A percentile compares a stretch with the other conserved stretches of the same genome.
phyloP scores from a whole-genome alignment of 2,329 filamentous ascomycete genomes.

The Ambrosiella xylebori region DNA sequence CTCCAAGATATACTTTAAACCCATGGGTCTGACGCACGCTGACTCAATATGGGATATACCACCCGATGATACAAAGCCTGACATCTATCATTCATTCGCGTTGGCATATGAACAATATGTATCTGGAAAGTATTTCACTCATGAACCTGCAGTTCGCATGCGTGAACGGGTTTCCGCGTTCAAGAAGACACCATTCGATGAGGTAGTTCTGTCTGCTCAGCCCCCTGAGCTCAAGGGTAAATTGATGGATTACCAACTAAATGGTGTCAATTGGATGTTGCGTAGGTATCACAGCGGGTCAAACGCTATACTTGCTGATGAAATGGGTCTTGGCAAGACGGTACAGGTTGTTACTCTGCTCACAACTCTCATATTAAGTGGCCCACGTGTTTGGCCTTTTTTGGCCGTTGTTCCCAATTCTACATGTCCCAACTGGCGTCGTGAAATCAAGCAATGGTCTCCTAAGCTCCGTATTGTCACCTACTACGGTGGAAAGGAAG shows the following conservation, averaged over 20 bases:
- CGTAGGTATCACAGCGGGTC: slow-evolving; percentile 70
- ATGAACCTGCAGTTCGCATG: slow-evolving; percentile 40
- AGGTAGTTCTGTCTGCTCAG: slow-evolving; percentile 48
- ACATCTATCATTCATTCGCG: slow-evolving; percentile 63
- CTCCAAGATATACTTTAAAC: slow-evolving; percentile 66
- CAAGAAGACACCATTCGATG: slow-evolving; percentile 43
- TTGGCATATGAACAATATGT: slow-evolving; percentile 77
- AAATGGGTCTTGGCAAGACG: slow-evolving; percentile 97
- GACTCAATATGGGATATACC: slow-evolving; percentile 81
- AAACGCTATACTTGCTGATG: slow-evolving; percentile 85
- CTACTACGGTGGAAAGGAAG: slow-evolving; percentile 63
- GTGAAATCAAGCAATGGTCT: slow-evolving; percentile 88
- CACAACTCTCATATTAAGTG: slow-evolving; percentile 50
- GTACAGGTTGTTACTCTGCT: slow-evolving; percentile 80
- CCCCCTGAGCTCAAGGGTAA: slow-evolving; percentile 59
- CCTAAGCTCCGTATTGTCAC: slow-evolving; percentile 76
- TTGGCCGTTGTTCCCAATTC: slow-evolving; percentile 86
- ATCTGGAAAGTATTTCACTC: slow-evolving; percentile 52
- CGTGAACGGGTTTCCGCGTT: slow-evolving; percentile 51
- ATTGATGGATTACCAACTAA: slow-evolving; percentile 83
- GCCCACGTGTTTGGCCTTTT: slow-evolving; percentile 70
- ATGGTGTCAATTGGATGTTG: slow-evolving; percentile 89
- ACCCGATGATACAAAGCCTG: slow-evolving; percentile 44
- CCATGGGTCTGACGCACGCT: slow-evolving; percentile 79
- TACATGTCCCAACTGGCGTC: slow-evolving; percentile 93